Conservation (phyloP, 2,329 filamentous ascomycete genomes). For the Didymella keratinophila region DNA sequence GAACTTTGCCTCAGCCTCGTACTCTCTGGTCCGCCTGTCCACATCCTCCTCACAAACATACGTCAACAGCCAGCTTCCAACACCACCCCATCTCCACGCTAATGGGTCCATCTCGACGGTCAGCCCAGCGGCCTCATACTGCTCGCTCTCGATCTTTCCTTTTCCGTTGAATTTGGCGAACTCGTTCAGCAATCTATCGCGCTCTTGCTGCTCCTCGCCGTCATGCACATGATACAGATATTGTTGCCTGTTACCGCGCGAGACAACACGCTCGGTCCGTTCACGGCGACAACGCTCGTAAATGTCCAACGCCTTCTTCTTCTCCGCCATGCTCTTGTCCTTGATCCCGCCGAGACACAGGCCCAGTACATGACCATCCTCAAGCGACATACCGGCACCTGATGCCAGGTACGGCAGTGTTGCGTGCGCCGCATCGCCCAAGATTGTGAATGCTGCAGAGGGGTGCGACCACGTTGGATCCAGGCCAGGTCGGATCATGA, state of each 20-base stretch:
- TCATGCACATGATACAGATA: slow-evolving; percentile 69
- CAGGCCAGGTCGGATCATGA: slow-evolving; percentile 64
- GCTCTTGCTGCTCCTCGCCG: slow-evolving; percentile 62
- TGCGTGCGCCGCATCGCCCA: slow-evolving; percentile 71
- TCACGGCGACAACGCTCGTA: slow-evolving; percentile 67
- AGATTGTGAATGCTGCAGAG: slow-evolving; percentile 64
- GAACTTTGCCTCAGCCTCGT: slow-evolving; percentile 21
- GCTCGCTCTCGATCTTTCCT: slow-evolving; percentile 28
- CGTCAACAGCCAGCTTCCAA: slow-evolving; percentile 47
- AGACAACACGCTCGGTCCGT: slow-evolving; percentile 67
- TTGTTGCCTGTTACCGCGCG: slow-evolving; percentile 67
- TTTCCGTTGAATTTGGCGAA: slow-evolving; percentile 43
- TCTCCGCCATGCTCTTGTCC: slow-evolving; percentile 47
- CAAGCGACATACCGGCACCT: slow-evolving; percentile 67
- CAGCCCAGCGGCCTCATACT: slow-evolving; percentile 33
- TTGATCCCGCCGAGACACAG: slow-evolving; percentile 61
- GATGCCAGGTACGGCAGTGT: slow-evolving; percentile 69
- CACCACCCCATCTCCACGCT: slow-evolving; percentile 49
- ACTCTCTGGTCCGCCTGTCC: slow-evolving; percentile 38
- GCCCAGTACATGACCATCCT: slow-evolving; percentile 66
- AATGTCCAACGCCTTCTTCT: slow-evolving; percentile 51
- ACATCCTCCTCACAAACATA: slow-evolving; percentile 48
- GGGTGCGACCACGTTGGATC: slow-evolving; percentile 64
- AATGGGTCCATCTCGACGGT: slow-evolving; percentile 42
- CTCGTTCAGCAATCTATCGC: slow-evolving; percentile 53